Base-by-base conservation (phyloP, 805 yeast species). In the Middelhovenomyces tepae region DNA sequence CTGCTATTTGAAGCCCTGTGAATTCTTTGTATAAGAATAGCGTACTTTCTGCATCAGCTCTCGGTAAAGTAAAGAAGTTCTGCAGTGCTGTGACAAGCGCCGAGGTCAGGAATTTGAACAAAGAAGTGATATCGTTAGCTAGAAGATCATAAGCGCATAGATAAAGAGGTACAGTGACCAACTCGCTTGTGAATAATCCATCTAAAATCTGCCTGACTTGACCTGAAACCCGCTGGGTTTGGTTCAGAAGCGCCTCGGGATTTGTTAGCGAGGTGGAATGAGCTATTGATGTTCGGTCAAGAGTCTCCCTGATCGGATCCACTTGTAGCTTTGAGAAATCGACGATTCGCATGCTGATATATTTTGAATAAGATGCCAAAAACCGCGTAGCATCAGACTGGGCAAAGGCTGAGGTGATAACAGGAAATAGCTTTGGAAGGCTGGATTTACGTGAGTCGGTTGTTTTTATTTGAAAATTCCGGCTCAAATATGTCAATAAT, bases 41-140 rank as follows among this genome's bases (percentile, higher is more conserved):
- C 10, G 44, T 37, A 26, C 44, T 24, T 21, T 39, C 44, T n/a
- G 46, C 42, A 22, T 42, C 43, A 14, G 38, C 25, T 9, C 37
- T 32, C 7, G 35, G 28, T 11, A 42, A 34, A 21, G 35, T 26
- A 24, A 33, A 35, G 25, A 42, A 39, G 31, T 34, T 35, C 23
- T 40, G 42, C 24, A 42, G 31, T 7, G 41, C 34, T 7, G 16
- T 20, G 18, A 35, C 35, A 7, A 42, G 22, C 2, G 42, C 29
- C 20, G 21, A 15, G 19, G 35, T 39, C 31, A 42, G 32, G 27
- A 37, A 29, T 16, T 26, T 19, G 27, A 40, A 35, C 3, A 42
- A 38, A n/a, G 35, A 22, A 3, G 46, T 31, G 21, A 40, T 31
- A 25, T 42, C 46, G 2, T 32, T 33, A 11, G 42, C 44, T 16